These are phyloP conservation scores for Aureobasidium pullulans DNA, from an alignment of 2,329 filamentous ascomycete genomes.

Conservation along the genomic window DNA sequence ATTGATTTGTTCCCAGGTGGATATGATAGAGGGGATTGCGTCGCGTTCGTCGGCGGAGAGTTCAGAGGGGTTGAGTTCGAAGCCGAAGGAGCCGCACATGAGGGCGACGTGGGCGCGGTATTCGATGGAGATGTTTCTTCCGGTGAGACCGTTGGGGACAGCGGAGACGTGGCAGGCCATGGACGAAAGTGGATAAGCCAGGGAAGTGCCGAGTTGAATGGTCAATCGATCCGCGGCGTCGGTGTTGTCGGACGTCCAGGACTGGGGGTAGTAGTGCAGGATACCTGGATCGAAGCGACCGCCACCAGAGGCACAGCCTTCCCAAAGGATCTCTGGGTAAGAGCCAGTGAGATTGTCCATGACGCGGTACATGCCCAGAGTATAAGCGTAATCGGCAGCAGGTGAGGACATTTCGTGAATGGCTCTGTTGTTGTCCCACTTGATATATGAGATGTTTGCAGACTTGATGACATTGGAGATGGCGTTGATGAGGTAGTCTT, in stretches of 20 bases:
- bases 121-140: constrained; percentile 47
- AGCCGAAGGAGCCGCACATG: constrained; percentile 61
- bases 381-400: constrained; percentile 50
- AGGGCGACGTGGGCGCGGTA: constrained; percentile 61
- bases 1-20: constrained; percentile 49
- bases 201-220: constrained; percentile 58
- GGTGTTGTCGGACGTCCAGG: constrained; percentile 60
- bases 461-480: constrained; percentile 49
- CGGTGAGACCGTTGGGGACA: constrained; percentile 52
- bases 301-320: constrained; percentile 59
- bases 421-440: constrained; percentile 62
- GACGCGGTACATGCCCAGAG: constrained; percentile 57
- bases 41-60: constrained; percentile 46
- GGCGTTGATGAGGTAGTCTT: constrained; percentile 53
- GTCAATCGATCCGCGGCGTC: constrained; percentile 54
- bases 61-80: constrained; percentile 53
- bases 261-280: constrained; percentile 57
- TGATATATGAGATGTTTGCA: constrained; percentile 52
- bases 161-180: constrained; percentile 61
- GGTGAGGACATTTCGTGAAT: constrained; percentile 54
- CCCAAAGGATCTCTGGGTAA: constrained; percentile 57
- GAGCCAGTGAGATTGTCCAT: constrained; percentile 52
- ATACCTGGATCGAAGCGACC: constrained; percentile 58
- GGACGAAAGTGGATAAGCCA: constrained; percentile 54
- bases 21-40: constrained; percentile 48